Evolutionary conservation across 2,329 filamentous ascomycete species (phyloP), one percentile per base, ranked within the genome.

Genomic region (Clarireedia monteithiana): DNA sequence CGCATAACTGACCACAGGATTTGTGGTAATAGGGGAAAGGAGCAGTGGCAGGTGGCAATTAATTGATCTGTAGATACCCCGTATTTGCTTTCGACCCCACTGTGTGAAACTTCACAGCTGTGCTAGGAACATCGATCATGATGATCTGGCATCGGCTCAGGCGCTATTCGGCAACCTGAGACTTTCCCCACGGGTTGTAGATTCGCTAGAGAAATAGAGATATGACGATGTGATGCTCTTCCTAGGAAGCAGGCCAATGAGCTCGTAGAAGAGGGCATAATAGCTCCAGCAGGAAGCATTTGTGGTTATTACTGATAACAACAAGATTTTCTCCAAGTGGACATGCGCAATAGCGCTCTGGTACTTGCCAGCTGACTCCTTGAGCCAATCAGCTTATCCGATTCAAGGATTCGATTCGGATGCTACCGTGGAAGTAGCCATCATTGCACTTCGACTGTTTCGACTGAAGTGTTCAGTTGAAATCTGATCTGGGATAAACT

Each of bases 81-180:
- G 46, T 45, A 50, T 26, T 20, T 36, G 15, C 36, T 36, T 24
- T n/a, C 20, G 15, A 50, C 15, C 38, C 46, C 46, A 45, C 38
- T 20, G 26, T 24, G 46, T 55, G 53, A 44, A 44, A 55, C 46
- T 55, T 36, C 17, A 48, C 45, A 48, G 39, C 53, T 17, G 17
- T 34, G 49, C 23, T 44, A 55, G 20, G 38, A 5, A 20, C 4
- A 36, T 34, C 38, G 26, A 27, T 34, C 1, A 45, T 50, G 42
- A 14, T 42, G 14, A 40, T 49, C 46, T 50, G 14, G 39, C 26
- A 50, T 17, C 9, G 7, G 14, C 10, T 6, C 14, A 50, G 38
- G 24, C 14, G 34, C 17, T 24, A 38, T 55, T 55, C 46, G 53
- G 46, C 46, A 46, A 55, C 53, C 53, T 55, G 38, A 50, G 38